phyloP scores from a whole-genome alignment of 140 eudicot species.

The Ambrosia hybrid region DNA sequence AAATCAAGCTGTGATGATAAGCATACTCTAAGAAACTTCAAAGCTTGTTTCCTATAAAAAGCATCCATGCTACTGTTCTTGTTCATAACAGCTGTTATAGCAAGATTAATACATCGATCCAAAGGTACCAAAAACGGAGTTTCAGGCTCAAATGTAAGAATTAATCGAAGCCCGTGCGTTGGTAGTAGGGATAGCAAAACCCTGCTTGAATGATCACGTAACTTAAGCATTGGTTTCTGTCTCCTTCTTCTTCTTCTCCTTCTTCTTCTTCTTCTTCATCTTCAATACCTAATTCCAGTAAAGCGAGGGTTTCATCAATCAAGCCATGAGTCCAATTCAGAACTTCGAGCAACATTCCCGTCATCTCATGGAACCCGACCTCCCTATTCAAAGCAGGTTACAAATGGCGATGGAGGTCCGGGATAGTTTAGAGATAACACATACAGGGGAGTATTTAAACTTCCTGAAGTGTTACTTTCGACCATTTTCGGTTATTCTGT shows the following conservation, averaged over 20 bases:
- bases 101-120: constrained; percentile 95
- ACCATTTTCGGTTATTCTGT: constrained; percentile 70
- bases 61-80: constrained; percentile 64
- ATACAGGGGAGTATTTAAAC: too few species aligned
- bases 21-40: constrained; percentile 85
- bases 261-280: too few species aligned
- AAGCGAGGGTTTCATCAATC: constrained; percentile 39
- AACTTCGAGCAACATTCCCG: constrained; percentile 97
- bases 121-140: constrained; percentile 98
- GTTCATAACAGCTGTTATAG: constrained; percentile 85
- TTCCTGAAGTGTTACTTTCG: too few species aligned
- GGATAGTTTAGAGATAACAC: too few species aligned
- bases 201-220: too few species aligned
- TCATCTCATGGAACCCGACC: constrained; percentile 76
- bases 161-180: constrained; percentile 93
- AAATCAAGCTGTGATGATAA: constrained; percentile 88
- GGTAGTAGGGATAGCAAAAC: too few species aligned
- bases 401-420: too few species aligned
- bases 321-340: constrained; percentile 91
- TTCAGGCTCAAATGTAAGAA: constrained; percentile 94
- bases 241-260: too few species aligned
- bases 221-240: too few species aligned
- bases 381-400: constrained; percentile 55
- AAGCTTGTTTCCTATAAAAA: constrained; percentile 88
- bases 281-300: too few species aligned